Conservation (phyloP, 2,329 filamentous ascomycete species). For the Akanthomyces lecanii region DNA sequence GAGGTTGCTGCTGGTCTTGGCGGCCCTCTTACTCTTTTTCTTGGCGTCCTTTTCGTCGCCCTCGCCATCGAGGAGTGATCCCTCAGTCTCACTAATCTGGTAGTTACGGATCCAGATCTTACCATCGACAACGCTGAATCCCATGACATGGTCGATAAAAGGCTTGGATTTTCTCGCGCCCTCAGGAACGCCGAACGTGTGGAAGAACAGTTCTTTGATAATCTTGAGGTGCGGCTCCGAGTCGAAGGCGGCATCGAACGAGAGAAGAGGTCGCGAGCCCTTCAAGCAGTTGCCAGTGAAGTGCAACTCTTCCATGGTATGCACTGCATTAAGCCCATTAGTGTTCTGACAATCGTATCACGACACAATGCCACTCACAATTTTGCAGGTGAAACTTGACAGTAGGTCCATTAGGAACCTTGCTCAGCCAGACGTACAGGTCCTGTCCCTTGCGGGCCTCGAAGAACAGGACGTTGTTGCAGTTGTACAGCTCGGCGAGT, state of each 20-base stretch:
- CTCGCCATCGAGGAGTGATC: constrained; percentile 41
- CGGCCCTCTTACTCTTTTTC: constrained; percentile 33
- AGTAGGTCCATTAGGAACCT: constrained; percentile 68
- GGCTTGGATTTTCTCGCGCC: constrained; percentile 87
- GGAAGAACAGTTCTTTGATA: constrained; percentile 84
- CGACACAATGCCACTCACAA: constrained; percentile 38
- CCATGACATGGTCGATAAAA: constrained; percentile 93
- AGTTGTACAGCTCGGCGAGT: constrained; percentile 73
- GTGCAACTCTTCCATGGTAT: constrained; percentile 95
- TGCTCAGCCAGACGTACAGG: constrained; percentile 89
- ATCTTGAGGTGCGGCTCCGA: constrained; percentile 72
- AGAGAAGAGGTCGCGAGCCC: constrained; percentile 84
- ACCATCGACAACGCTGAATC: constrained; percentile 83
- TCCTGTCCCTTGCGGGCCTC: constrained; percentile 93
- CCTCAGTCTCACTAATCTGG: constrained; percentile 81
- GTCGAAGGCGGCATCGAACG: constrained; percentile 86
- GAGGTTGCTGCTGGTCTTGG: constrained; percentile 68
- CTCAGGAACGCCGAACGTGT: constrained; percentile 89
- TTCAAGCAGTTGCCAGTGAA: constrained; percentile 97
- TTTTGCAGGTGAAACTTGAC: constrained; percentile 74
- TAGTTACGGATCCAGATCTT: constrained; percentile 97
- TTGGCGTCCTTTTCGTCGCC: constrained; percentile 43
- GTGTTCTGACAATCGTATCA: constrained; percentile 8
- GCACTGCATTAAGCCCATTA: constrained; percentile 50
- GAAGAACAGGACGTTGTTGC: constrained; percentile 92